Conservation (phyloP, 495 filamentous ascomycete genomes). For the Viridothelium virens region DNA sequence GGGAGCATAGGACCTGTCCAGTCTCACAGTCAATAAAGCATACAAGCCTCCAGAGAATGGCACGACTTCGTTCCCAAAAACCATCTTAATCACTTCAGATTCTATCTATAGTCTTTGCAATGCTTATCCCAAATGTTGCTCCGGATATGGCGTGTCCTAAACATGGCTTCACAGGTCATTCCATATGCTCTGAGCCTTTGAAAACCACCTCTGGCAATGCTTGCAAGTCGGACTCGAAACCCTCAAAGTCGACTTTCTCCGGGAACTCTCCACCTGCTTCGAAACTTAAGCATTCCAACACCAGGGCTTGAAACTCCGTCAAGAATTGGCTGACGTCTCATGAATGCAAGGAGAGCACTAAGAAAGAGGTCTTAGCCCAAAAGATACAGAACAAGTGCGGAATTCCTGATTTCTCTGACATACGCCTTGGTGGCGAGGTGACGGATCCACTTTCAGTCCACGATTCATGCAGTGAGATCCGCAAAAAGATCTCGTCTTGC, state of each 20-base stretch:
- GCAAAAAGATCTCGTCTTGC: slow-evolving; percentile 47
- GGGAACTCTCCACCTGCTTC: not conserved
- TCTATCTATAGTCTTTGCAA: not conserved
- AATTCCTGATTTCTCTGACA: slow-evolving; percentile 14
- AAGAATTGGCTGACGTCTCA: not conserved
- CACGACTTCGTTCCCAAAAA: not conserved
- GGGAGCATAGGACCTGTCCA: too few relatives aligned
- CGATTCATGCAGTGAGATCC: slow-evolving; percentile 52
- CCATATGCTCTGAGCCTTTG: not conserved
- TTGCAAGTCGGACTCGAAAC: not conserved
- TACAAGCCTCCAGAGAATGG: not conserved
- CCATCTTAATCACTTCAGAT: not conserved
- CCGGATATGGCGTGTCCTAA: not conserved
- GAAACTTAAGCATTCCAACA: not conserved
- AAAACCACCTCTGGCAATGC: slow-evolving; percentile 4
- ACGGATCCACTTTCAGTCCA: slow-evolving; percentile 40
- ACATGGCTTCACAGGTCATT: slow-evolving; percentile 1
- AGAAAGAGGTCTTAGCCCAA: not conserved
- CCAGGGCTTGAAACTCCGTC: not conserved
- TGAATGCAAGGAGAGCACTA: not conserved
- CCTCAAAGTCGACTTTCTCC: not conserved
- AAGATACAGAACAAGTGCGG: not conserved
- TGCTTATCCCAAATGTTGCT: not conserved
- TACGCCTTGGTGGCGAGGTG: slow-evolving; percentile 18
- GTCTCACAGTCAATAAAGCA: not conserved